Conservation (phyloP, 2,329 filamentous ascomycete species). For the Dissoconium aciculare region DNA sequence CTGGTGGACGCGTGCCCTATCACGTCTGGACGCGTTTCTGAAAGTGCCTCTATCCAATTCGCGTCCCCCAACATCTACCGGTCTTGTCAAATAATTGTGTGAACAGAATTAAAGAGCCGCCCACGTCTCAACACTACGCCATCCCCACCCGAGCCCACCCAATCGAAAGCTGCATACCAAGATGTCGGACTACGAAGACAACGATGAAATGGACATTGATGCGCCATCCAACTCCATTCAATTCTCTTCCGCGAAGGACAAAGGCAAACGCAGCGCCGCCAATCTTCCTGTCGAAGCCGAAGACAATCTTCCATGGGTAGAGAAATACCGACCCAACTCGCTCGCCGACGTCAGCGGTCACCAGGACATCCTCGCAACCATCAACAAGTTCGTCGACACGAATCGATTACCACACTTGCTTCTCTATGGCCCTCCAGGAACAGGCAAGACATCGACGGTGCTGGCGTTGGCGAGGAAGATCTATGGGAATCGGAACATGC, state of each 20-base stretch:
- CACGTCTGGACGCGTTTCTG: no score
- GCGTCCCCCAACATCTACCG: no score
- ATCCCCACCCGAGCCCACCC: no score
- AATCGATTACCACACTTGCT: constrained; percentile 92
- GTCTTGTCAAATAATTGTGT: no score
- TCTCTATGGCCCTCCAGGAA: constrained; percentile 90
- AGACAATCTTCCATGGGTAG: constrained; percentile 91
- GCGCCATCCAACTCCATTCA: constrained; percentile 33
- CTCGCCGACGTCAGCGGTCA: constrained; percentile 90
- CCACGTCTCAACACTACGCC: no score
- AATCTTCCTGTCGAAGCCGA: constrained; percentile 89
- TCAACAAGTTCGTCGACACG: constrained; percentile 92
- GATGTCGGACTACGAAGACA: constrained; percentile 45
- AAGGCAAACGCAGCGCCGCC: constrained; percentile 83
- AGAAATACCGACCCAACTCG: constrained; percentile 85
- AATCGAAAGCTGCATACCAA: no score
- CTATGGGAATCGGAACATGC: constrained; percentile 81
- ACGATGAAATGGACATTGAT: constrained; percentile 53
- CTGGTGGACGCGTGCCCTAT: no score
- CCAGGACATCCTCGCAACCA: constrained; percentile 90
- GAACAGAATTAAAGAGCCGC: no score
- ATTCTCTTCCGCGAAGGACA: constrained; percentile 63
- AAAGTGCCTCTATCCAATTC: no score
- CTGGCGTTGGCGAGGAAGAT: constrained; percentile 84
- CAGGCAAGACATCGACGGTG: constrained; percentile 93